phyloP scores from a whole-genome alignment of 2,329 filamentous ascomycete species.

The Colletotrichum spaethianum region DNA sequence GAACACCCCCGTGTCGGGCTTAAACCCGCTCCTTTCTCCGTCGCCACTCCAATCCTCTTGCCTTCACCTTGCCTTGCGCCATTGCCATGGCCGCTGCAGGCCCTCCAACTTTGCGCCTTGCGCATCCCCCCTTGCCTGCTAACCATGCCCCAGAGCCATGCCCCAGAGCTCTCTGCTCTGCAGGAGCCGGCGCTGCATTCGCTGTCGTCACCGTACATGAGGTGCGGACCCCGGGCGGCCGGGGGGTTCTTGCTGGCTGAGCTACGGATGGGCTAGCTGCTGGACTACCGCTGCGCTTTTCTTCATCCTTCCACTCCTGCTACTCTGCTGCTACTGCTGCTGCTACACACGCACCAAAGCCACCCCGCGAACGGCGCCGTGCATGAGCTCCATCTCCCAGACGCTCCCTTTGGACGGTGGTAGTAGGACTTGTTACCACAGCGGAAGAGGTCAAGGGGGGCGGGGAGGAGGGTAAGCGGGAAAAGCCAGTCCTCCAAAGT shows the following conservation, averaged over 20 bases:
- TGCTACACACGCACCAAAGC: not conserved
- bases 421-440: not conserved
- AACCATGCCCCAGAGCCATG: not conserved
- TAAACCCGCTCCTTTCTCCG: not conserved
- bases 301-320: not conserved
- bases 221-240: not conserved
- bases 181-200: not conserved
- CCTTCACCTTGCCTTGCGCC: not conserved
- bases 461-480: too few species aligned
- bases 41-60: slow-evolving; percentile 10
- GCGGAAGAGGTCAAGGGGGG: not conserved
- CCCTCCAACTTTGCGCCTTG: not conserved
- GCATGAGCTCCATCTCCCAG: not conserved
- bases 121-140: slow-evolving; percentile 1
- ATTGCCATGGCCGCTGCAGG: not conserved
- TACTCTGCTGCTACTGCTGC: not conserved
- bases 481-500: not conserved
- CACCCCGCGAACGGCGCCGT: not conserved
- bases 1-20: not conserved
- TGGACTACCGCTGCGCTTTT: not conserved
- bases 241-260: not conserved
- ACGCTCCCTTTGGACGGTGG: not conserved
- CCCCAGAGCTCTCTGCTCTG: not conserved
- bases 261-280: not conserved
- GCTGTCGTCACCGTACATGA: slow-evolving; percentile 28